Base-by-base conservation (phyloP, 352 stramenopile genomes). In the Phytophthora nicotianae region DNA sequence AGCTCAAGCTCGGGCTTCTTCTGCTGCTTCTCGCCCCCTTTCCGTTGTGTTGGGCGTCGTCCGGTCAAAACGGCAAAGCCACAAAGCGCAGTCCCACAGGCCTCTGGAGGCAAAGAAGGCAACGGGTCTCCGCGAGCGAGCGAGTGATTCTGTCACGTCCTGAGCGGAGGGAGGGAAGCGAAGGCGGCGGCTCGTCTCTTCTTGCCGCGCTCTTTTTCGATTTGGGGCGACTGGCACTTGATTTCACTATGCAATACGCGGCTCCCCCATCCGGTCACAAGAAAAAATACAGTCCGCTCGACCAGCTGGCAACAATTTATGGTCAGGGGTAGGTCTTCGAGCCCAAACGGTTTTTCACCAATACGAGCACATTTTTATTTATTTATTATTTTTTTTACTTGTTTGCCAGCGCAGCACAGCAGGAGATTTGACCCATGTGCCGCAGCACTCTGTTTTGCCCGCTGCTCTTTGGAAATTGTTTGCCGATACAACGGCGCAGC, bases 261-360 rank as follows among this genome's bases (percentile, higher is more conserved):
- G 38, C 21, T 50, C 24, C 38, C 59, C 40, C 49, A 60, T 53
- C 33, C 32, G 60, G 62, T 8, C 24, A 38, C 49, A 55, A 62
- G 54, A 68, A 70, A 70, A 71, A 72, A 68, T 66, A 70, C 68
- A 69, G 59, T 62, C 63, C 70, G 47, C 46, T 14, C 33, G 16
- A 41, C 27, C 67, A 69, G 54, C 42, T 65, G 61, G 58, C 27
- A 38, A 8, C 45, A 37, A 50, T 37, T 68, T 43, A 62, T 32
- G 42, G 62, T 29, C 33, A 56, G 45, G 52, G 43, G 4, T 68
- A 63, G 52, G 45, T 16, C 20, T 17, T 2, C 2, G 16, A 1
- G 27, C 17, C 35, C 19, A 65, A 61, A 65, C 54, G 37, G 46
- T 47, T 50, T 58, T 64, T 59, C 50, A 38, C 10, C 2, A n/a